Conservation (phyloP, 148 eudicot genomes). For the Vaccinium darrowii region DNA sequence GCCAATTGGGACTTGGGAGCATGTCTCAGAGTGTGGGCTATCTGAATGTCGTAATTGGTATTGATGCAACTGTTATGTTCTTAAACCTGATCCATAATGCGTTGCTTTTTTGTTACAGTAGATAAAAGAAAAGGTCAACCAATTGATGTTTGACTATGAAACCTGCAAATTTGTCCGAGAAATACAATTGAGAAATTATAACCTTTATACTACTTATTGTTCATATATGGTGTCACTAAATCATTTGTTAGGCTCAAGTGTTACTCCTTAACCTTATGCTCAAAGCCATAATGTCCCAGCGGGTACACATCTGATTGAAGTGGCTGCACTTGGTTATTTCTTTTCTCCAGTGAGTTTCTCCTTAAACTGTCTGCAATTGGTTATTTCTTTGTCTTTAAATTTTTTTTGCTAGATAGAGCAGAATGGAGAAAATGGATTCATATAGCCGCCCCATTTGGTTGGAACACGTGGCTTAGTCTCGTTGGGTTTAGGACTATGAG, state of each 20-base stretch:
- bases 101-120: background rate
- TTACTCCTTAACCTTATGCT: constrained; percentile 50
- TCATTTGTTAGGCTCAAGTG: background rate
- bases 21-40: background rate
- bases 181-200: background rate
- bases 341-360: constrained; percentile 78
- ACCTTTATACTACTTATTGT: background rate
- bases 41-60: background rate
- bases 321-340: constrained; percentile 80
- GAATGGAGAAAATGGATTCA: background rate
- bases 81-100: background rate
- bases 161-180: background rate
- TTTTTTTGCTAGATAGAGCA: background rate
- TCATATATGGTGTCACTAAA: background rate
- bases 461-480: background rate
- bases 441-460: background rate
- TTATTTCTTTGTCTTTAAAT: background rate
- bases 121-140: background rate
- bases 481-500: background rate
- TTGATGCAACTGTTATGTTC: background rate
- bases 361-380: background rate
- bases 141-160: background rate
- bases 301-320: constrained; percentile 97
- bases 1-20: background rate
- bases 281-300: constrained; percentile 86